Evolutionary conservation across 108 stramenopile species (phyloP), one percentile per base, ranked within the genome.

Genomic region (Skeletonema marinoi): DNA sequence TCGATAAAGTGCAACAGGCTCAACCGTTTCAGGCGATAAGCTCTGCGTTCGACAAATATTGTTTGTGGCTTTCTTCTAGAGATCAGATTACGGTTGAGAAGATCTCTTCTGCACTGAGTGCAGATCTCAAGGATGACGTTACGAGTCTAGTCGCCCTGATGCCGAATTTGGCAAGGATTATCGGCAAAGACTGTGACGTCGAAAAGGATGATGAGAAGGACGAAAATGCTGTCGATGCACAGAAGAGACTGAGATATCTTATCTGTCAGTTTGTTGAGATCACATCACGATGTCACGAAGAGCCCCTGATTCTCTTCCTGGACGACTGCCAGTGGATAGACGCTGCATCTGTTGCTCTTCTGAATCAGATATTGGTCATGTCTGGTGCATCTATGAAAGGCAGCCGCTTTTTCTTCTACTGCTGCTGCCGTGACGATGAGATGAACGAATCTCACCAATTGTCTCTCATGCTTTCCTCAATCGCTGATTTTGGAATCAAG

Each of bases 311-410:
- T 5, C 65, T 78, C 3, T 60, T 80, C 32, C 4, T 80, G n/a
- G 78, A 78, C 54, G 65, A 78, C 66, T 35, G 73, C 17, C 78
- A 78, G 36, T 78, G 78, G 78, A 48, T 66, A 32, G 78, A 78
- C 29, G 6, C 21, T 3, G 66, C 39, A 10, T 75, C 74, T 1
- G 66, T 75, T 32, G 54, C 58, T 21, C 54, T 75, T 29, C 4
- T 75, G 14, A 32, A 78, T 14, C 77, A 32, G 63, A 31, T 78
- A 21, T 31, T 78, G 44, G 2, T 31, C 2, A 17, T 21, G 38
- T 14, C 30, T 25, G 32, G 32, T 14, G 41, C 42, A 29, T 39
- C 33, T n/a, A 14, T 65, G 13, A 58, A 70, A 6, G 19, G 19
- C 30, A 9, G 32, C 60, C 60, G 21, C 13, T 62, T 46, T 0